phyloP scores from a whole-genome alignment of 2,329 filamentous ascomycete genomes.

The Verticillium nonalfalfae region DNA sequence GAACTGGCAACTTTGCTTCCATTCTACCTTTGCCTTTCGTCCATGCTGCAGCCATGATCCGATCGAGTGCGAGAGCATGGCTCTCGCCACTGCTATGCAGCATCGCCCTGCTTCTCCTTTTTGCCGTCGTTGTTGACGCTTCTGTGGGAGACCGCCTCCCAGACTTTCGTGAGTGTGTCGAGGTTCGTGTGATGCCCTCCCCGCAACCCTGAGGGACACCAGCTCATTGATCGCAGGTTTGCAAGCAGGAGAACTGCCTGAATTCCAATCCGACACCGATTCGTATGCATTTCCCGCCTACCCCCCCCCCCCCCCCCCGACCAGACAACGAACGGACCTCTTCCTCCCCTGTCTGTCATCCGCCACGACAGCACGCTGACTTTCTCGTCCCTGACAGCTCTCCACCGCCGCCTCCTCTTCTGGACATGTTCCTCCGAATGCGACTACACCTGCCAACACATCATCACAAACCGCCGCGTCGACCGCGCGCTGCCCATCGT shows the following conservation, averaged over 20 bases:
- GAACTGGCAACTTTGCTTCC: background rate
- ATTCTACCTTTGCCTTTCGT: slow-evolving; percentile 13
- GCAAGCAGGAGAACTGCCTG: slow-evolving; percentile 73
- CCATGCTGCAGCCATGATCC: slow-evolving; percentile 11
- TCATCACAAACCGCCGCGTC: slow-evolving; percentile 70
- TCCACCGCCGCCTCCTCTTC: slow-evolving; percentile 78
- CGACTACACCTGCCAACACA: slow-evolving; percentile 96
- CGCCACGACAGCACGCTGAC: slow-evolving; percentile 5
- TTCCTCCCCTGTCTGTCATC: background rate
- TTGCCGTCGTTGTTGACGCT: slow-evolving; percentile 48
- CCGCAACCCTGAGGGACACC: background rate
- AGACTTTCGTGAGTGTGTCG: slow-evolving; percentile 80
- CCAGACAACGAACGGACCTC: background rate
- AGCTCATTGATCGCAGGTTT: slow-evolving; percentile 51
- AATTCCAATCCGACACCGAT: slow-evolving; percentile 56
- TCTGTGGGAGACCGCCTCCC: slow-evolving; percentile 80
- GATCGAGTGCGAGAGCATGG: slow-evolving; percentile 8
- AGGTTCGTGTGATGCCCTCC: slow-evolving; percentile 48
- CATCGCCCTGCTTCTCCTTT: slow-evolving; percentile 28
- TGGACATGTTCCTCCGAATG: slow-evolving; percentile 94
- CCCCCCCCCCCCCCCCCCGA: slow-evolving; percentile 5
- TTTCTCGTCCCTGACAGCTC: slow-evolving; percentile 43
- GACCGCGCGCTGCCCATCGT: slow-evolving; percentile 61
- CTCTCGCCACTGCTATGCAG: slow-evolving; percentile 17
- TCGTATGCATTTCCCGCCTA: slow-evolving; percentile 42